Evolutionary conservation across 2,329 filamentous ascomycete genomes (phyloP), one percentile per base, ranked within the genome.

Genomic region (Botryotinia globosa): DNA sequence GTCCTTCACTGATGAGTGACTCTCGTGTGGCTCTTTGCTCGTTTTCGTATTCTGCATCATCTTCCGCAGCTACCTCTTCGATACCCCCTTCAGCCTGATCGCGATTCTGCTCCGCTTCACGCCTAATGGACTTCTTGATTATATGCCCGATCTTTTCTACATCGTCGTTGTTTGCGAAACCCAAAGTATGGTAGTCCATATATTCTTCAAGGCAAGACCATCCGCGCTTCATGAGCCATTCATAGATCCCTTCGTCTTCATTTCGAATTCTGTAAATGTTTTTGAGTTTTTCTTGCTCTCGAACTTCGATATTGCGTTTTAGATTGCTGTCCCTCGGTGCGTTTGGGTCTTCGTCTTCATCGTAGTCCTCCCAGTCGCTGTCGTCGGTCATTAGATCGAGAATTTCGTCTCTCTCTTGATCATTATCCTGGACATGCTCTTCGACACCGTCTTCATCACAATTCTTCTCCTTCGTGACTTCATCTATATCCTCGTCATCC

Each of bases 191-290:
- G 5, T 56, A 39, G 37, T 56, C 16, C 45, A 67, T 54, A 39
- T 54, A 67, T 18, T 67, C 45, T 29, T 67, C 34, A 32, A 67
- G 48, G 45, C 64, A 29, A 22, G 34, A 16, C 64, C 64, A 67
- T 22, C 48, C 45, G 10, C 54, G 48, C 3, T 29, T 22, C 25
- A 42, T 42, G 9, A 67, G 64, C 64, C 64, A 67, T 10, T 67
- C 14, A n/a, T 67, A 37, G 16, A 67, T 56, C 22, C 48, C 64
- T 67, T 56, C 45, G 25, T 67, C 48, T 29, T 67, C 64, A 25
- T 51, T 54, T 25, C 64, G 48, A 4, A 29, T 16, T 67, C 64
- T 56, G 25, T 66, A 66, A 48, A 54, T 39, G 2, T 16, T 18
- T 34, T 66, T 45, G 25, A 25, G 45, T 54, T 34, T 66, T 66